Conservation (phyloP, 2,329 filamentous ascomycete genomes). For the Colletotrichum tabaci region DNA sequence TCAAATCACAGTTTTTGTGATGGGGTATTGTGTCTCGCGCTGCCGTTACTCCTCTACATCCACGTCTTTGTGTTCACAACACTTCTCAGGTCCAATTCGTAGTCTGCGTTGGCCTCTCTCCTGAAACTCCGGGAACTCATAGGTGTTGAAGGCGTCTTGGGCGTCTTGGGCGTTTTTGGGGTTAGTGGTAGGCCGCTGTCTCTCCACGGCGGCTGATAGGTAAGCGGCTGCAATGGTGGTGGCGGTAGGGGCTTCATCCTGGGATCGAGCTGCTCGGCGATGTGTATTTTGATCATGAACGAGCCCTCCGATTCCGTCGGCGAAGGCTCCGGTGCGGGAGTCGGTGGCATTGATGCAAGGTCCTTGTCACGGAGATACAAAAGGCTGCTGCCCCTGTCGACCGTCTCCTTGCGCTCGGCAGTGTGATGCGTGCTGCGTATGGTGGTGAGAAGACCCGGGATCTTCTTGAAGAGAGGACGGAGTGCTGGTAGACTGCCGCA, state of each 20-base stretch:
- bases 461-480: conserved; percentile 53
- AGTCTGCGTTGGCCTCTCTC: conserved; percentile 20
- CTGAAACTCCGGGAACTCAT: conserved; percentile 4
- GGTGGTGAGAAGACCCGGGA: conserved; percentile 25
- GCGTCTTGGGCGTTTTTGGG: not conserved
- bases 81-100: conserved; percentile 26
- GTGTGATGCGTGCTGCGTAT: conserved; percentile 21
- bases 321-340: not conserved
- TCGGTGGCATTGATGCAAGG: not conserved
- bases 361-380: conserved; percentile 13
- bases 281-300: conserved; percentile 23
- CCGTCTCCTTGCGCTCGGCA: conserved; percentile 8
- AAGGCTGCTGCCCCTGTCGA: conserved; percentile 14
- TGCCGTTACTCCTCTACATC: conserved; percentile 2
- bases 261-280: conserved; percentile 12
- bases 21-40: not conserved
- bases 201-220: conserved; percentile 15
- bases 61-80: conserved; percentile 23
- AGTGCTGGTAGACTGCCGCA: conserved; percentile 60
- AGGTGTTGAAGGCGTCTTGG: conserved; percentile 10
- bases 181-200: not conserved
- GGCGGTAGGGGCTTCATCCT: conserved; percentile 33
- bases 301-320: not conserved
- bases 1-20: not conserved
- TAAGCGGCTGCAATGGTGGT: conserved; percentile 3